Conservation (phyloP, 2,329 filamentous ascomycete species). For the Alternaria longipes region DNA sequence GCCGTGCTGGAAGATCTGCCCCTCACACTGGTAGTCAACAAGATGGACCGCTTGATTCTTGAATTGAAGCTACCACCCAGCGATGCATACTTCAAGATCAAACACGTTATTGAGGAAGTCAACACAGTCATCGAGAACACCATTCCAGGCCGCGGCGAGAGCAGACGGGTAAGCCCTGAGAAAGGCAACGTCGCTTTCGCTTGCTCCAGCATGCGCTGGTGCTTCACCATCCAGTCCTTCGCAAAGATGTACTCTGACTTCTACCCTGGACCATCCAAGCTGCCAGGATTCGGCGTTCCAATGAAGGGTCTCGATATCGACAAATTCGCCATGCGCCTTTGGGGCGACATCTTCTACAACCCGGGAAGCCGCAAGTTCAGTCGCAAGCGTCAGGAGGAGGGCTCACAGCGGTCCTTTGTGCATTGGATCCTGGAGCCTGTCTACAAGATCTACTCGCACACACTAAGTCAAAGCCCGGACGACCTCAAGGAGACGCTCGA, state of each 20-base stretch:
- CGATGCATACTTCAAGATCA: constrained; percentile 98
- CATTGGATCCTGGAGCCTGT: constrained; percentile 96
- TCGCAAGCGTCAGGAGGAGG: constrained; percentile 82
- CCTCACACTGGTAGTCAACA: constrained; percentile 91
- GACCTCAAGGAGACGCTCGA: constrained; percentile 82
- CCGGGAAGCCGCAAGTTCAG: constrained; percentile 90
- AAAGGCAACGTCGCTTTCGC: constrained; percentile 99
- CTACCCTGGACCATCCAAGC: constrained; percentile 68
- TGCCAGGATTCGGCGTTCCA: constrained; percentile 45
- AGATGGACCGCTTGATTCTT: constrained; percentile 93
- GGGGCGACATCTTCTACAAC: constrained; percentile 98
- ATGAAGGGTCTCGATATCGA: constrained; percentile 69
- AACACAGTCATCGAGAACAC: constrained; percentile 94
- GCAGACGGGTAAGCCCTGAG: constrained; percentile 86
- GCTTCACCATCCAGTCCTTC: constrained; percentile 93
- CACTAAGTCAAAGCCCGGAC: constrained; percentile 87
- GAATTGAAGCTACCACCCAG: constrained; percentile 93
- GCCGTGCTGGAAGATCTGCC: constrained; percentile 90
- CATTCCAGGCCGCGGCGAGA: constrained; percentile 80
- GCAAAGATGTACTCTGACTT: constrained; percentile 95
- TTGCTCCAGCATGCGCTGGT: constrained; percentile 94
- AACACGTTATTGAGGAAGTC: constrained; percentile 98
- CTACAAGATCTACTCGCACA: constrained; percentile 96
- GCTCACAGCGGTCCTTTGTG: constrained; percentile 85
- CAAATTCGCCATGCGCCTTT: constrained; percentile 85